Conservation (phyloP, 1,139 yeast species). For the Yamadazyma atlantica region DNA sequence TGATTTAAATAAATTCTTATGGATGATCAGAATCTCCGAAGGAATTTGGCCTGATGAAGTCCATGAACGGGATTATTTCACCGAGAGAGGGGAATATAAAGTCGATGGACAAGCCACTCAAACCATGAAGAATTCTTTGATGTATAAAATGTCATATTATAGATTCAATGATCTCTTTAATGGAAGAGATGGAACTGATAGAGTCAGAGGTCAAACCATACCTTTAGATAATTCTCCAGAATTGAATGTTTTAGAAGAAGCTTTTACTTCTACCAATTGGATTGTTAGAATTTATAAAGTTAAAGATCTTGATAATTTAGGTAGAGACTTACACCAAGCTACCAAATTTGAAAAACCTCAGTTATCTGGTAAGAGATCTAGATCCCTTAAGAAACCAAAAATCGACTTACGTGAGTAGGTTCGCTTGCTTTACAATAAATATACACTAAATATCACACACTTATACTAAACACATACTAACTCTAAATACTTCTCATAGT, state of each 20-base stretch:
- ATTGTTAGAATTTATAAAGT: constrained; percentile 92
- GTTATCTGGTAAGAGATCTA: constrained; percentile 37
- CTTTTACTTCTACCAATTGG: constrained; percentile 95
- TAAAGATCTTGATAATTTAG: constrained; percentile 84
- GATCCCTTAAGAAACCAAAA: constrained; percentile 53
- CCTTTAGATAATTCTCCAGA: constrained; percentile 57
- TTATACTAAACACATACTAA: no score
- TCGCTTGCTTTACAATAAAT: neutral
- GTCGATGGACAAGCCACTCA: constrained; percentile 80
- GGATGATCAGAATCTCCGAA: constrained; percentile 99
- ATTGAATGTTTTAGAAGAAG: constrained; percentile 85
- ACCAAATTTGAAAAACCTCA: constrained; percentile 42
- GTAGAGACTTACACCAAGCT: constrained; percentile 65
- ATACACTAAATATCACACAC: neutral
- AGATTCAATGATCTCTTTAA: constrained; percentile 74
- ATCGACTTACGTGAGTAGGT: constrained; percentile 49
- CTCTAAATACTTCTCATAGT: no score
- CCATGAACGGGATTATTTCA: constrained; percentile 80
- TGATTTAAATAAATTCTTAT: constrained; percentile 92
- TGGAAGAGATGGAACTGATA: constrained; percentile 71
- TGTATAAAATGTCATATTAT: constrained; percentile 95
- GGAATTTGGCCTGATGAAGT: constrained; percentile 99
- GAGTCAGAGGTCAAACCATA: constrained; percentile 84
- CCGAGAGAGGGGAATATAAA: constrained; percentile 82
- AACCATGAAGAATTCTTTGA: constrained; percentile 83